A percentile compares a stretch with the other conserved stretches of the same genome.
These are phyloP conservation scores for Reutealis trisperma DNA, from an alignment of 345 rosid species.

Conservation along the genomic window DNA sequence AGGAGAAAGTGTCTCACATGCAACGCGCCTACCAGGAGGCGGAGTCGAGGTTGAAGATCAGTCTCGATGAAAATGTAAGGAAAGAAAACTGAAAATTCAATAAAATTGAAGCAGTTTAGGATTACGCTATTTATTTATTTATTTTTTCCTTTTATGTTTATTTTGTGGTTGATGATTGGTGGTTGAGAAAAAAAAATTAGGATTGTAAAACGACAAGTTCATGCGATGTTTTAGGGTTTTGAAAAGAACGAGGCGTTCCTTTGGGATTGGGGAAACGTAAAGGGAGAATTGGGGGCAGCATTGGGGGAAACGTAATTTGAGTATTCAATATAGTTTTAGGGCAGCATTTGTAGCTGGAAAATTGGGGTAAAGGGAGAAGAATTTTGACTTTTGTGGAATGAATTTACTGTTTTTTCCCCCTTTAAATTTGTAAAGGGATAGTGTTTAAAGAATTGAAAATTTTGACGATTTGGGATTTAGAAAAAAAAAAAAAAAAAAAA, in stretches of 20 bases:
- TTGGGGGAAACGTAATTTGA: neutral
- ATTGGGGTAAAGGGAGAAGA: neutral
- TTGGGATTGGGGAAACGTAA: neutral
- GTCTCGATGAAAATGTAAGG: conserved; percentile 70
- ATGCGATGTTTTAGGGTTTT: neutral
- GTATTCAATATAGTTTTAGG: neutral
- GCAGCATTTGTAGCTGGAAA: neutral
- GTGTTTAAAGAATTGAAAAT: neutral
- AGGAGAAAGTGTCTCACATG: conserved; percentile 48
- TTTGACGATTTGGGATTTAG: neutral
- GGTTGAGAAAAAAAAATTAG: neutral
- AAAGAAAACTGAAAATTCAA: neutral
- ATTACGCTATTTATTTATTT: neutral
- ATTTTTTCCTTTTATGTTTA: neutral
- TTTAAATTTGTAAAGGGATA: neutral
- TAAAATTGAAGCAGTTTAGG: neutral
- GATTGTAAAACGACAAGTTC: neutral
- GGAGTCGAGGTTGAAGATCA: conserved; percentile 55
- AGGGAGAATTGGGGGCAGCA: too few relatives aligned
- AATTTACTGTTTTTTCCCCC: neutral
- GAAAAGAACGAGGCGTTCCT: neutral
- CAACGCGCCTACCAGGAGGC: conserved; percentile 56
- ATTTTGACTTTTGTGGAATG: neutral
- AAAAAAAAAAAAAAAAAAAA: neutral
- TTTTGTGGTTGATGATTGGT: neutral